phyloP scores from a whole-genome alignment of 208 protist species.

The Trichomonas vaginalis region DNA sequence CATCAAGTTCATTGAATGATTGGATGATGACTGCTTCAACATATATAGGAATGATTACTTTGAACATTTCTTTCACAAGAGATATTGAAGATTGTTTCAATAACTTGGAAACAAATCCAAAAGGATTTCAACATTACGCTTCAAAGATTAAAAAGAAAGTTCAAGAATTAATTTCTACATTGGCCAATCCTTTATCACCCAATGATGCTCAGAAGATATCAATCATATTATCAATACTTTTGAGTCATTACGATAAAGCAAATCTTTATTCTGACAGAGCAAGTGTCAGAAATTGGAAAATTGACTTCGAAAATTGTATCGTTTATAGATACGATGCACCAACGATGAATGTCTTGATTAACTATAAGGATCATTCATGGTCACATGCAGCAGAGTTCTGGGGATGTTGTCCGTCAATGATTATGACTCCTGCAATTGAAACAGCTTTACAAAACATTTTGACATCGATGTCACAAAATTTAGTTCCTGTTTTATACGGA shows the following conservation, averaged over 20 bases:
- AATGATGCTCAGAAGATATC: neutral
- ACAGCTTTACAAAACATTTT: neutral
- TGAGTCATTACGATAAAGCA: neutral
- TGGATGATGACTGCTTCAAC: neutral
- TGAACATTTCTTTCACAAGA: neutral
- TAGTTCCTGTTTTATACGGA: neutral
- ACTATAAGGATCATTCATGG: neutral
- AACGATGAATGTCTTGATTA: neutral
- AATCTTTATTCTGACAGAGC: neutral
- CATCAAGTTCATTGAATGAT: neutral
- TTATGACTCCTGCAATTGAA: neutral
- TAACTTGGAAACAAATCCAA: neutral
- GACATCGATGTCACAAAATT: neutral
- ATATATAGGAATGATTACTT: neutral
- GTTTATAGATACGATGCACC: neutral
- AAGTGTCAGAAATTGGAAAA: too few relatives aligned
- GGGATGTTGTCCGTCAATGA: neutral
- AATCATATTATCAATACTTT: neutral
- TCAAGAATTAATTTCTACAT: neutral
- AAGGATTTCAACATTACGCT: neutral
- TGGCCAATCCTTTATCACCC: neutral
- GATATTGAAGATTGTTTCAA: slow-evolving; percentile 11
- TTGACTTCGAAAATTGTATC: neutral
- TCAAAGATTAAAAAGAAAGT: neutral
- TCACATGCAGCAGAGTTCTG: neutral